Percentiles rank a stretch among this genome's conserved stretches.
Evolutionary conservation across 306 rosid species (phyloP).

Genomic region (Trifolium subterraneum): DNA sequence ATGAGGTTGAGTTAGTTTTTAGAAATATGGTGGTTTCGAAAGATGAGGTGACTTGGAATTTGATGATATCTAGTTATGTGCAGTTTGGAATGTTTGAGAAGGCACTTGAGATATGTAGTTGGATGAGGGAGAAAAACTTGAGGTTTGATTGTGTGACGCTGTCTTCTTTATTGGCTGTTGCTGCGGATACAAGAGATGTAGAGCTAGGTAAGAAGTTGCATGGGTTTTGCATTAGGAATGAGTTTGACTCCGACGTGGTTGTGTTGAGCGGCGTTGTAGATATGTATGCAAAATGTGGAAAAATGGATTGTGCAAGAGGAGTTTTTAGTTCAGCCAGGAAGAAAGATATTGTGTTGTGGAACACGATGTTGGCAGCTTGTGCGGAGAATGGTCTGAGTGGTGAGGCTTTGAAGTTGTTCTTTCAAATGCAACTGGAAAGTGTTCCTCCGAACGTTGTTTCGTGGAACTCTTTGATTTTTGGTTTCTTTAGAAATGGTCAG

Average conservation of each 20-base stretch:
- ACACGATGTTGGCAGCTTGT: constrained; percentile 75
- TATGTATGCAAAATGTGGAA: constrained; percentile 81
- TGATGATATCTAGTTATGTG: constrained; percentile 70
- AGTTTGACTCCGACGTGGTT: constrained; percentile 64
- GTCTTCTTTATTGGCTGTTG: constrained; percentile 67
- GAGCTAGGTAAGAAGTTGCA: constrained; percentile 72
- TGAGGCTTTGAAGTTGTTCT: constrained; percentile 77
- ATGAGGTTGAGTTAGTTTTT: constrained; percentile 69
- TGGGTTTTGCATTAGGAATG: constrained; percentile 68
- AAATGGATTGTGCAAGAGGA: constrained; percentile 58
- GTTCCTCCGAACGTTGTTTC: constrained; percentile 72
- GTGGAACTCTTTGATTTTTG: constrained; percentile 77
- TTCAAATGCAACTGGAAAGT: constrained; percentile 76
- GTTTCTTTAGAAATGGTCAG: constrained; percentile 74
- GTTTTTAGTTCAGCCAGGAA: constrained; percentile 50
- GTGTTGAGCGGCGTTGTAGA: constrained; percentile 64
- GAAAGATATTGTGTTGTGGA: constrained; percentile 79
- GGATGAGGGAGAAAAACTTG: constrained; percentile 61
- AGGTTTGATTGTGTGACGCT: constrained; percentile 76
- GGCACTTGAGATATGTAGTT: constrained; percentile 58
- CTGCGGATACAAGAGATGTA: constrained; percentile 59
- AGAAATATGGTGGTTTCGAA: constrained; percentile 51
- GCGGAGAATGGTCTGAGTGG: constrained; percentile 76
- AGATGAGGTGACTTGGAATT: constrained; percentile 85
- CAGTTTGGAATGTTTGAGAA: constrained; percentile 61